A percentile compares a stretch with the other conserved stretches of the same genome.
Evolutionary conservation across 805 yeast genomes (phyloP).

Genomic region (Zygosaccharomyces bisporus): DNA sequence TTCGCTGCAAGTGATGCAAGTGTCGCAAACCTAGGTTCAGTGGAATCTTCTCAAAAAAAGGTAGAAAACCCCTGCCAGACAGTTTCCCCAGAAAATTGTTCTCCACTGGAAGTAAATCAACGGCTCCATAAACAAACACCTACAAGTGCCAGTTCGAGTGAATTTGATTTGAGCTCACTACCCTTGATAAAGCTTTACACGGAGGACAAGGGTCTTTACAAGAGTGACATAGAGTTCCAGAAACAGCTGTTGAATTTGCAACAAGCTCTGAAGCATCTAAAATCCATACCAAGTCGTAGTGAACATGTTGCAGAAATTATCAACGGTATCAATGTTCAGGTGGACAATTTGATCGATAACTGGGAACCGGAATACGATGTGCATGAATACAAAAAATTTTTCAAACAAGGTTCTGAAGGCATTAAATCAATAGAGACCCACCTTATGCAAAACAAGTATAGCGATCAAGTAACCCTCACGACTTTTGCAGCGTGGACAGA

Average conservation of each 20-base stretch:
- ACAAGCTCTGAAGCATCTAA: slow-evolving; percentile 17
- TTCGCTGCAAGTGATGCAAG: slow-evolving; percentile 1
- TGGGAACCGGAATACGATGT: slow-evolving; percentile 26
- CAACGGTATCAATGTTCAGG: slow-evolving; percentile 17
- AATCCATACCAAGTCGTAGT: slow-evolving; percentile 13
- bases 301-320: slow-evolving; percentile 17
- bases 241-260: slow-evolving; percentile 18
- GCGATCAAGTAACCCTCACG: slow-evolving; percentile 25
- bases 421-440: slow-evolving; percentile 29
- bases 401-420: slow-evolving; percentile 6
- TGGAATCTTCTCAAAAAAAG: not conserved
- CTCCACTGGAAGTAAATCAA: not conserved
- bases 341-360: slow-evolving; percentile 13
- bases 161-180: slow-evolving; percentile 6
- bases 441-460: slow-evolving; percentile 29
- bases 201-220: slow-evolving; percentile 21
- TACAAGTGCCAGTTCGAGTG: not conserved
- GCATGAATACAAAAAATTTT: slow-evolving; percentile 7
- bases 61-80: not conserved
- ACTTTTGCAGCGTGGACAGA: slow-evolving; percentile 23
- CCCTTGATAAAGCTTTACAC: slow-evolving; percentile 4
- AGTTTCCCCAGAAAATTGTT: not conserved
- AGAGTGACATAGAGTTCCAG: slow-evolving; percentile 22
- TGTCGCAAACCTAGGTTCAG: not conserved
- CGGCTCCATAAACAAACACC: not conserved